phyloP scores from a whole-genome alignment of 768 basidiomycete species.

The Kondoa subrosea region DNA sequence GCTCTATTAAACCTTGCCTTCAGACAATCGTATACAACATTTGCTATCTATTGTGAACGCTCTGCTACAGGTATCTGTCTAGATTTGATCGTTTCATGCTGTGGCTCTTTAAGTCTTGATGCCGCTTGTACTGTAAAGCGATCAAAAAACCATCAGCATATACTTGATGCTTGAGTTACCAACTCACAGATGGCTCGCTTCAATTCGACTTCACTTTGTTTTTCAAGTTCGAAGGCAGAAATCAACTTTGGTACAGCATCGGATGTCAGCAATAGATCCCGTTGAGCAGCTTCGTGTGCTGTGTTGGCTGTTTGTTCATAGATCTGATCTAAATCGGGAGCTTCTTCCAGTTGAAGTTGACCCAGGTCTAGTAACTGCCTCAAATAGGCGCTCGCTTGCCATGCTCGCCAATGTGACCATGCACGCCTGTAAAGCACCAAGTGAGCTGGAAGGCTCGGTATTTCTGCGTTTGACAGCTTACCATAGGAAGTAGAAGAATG shows the following conservation, averaged over 20 bases:
- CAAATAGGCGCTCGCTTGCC: slow-evolving; percentile 10
- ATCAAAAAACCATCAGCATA: background rate
- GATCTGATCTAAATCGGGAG: background rate
- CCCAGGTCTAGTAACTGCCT: background rate
- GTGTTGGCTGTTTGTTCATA: background rate
- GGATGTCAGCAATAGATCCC: background rate
- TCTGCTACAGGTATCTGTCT: background rate
- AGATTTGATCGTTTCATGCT: slow-evolving; percentile 1
- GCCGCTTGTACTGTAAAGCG: background rate
- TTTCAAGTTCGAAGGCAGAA: background rate
- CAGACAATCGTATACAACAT: too few relatives aligned
- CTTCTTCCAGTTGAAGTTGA: background rate
- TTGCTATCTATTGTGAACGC: background rate
- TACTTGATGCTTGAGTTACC: background rate
- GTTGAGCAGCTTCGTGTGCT: background rate
- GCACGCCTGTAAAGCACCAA: slow-evolving; percentile 1
- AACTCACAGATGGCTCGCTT: background rate
- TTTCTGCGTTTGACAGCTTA: background rate
- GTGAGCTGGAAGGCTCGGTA: background rate
- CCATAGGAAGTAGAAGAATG: slow-evolving; percentile 7
- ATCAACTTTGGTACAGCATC: background rate
- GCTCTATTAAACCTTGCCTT: too few relatives aligned
- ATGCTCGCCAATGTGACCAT: slow-evolving; percentile 18
- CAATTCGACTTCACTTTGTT: background rate
- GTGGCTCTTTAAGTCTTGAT: background rate